Percentiles rank a stretch among this genome's conserved stretches.
phyloP scores from a whole-genome alignment of 148 eudicot genomes.

The Amaranthus palmeri region DNA sequence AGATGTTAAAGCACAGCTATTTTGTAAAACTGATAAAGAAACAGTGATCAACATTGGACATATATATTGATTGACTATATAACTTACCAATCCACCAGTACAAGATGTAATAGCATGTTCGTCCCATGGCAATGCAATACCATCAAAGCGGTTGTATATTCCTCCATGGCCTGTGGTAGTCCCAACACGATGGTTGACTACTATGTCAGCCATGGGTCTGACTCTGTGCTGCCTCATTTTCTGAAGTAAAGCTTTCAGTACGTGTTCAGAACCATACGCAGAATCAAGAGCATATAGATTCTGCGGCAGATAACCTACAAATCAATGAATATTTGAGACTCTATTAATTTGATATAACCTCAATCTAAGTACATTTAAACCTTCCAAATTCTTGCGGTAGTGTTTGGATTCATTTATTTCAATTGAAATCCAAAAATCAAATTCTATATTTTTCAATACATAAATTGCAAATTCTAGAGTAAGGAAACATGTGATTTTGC shows the following conservation, averaged over 20 bases:
- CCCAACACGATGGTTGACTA: conserved; percentile 85
- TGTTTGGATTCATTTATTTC: too few species aligned
- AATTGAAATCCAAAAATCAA: too few species aligned
- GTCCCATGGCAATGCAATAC: conserved; percentile 80
- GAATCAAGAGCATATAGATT: conserved; percentile 81
- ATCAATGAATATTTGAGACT: neutral
- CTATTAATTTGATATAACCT: neutral
- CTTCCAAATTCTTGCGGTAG: neutral
- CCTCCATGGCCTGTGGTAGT: conserved; percentile 78
- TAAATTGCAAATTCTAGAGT: too few species aligned
- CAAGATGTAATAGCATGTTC: conserved; percentile 89
- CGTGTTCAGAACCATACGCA: conserved; percentile 74
- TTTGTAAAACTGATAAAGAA: neutral
- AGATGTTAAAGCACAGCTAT: neutral
- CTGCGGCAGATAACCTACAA: conserved; percentile 90
- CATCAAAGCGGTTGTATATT: conserved; percentile 89
- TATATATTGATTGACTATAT: neutral
- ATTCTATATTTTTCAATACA: too few species aligned
- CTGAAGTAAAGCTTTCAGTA: conserved; percentile 59
- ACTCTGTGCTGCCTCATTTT: conserved; percentile 74
- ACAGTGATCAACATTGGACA: neutral
- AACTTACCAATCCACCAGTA: conserved; percentile 81
- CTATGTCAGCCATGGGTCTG: conserved; percentile 93
- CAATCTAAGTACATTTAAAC: neutral
- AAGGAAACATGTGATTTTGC: too few species aligned